phyloP scores from a whole-genome alignment of 1,284 basidiomycete genomes.

The Stygiomarasmius scandens region DNA sequence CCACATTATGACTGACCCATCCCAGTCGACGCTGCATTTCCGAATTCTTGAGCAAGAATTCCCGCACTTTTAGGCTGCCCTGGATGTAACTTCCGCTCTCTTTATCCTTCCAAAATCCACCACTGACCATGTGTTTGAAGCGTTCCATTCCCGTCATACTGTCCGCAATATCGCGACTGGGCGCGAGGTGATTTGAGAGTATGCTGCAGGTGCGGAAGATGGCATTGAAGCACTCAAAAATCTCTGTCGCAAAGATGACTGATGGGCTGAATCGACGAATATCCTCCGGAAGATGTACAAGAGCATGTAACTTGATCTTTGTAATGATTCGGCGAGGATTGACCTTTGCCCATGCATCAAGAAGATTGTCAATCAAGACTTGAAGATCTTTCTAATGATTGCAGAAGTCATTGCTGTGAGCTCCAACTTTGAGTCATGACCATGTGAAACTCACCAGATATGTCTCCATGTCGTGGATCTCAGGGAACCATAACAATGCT shows the following conservation, averaged over 20 bases:
- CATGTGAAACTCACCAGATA: conserved; percentile 26
- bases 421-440: background rate
- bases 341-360: conserved; percentile 29
- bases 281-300: conserved; percentile 35
- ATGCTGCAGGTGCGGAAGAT: conserved; percentile 37
- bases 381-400: conserved; percentile 20
- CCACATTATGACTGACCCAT: background rate
- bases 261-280: conserved; percentile 36
- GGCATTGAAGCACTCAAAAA: conserved; percentile 39
- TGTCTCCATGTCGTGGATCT: conserved; percentile 29
- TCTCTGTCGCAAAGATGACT: conserved; percentile 34
- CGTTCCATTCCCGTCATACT: conserved; percentile 29
- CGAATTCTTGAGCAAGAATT: conserved; percentile 14
- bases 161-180: conserved; percentile 39
- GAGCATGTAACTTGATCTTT: conserved; percentile 40
- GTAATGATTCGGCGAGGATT: conserved; percentile 34
- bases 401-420: too few species aligned
- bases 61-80: conserved; percentile 18
- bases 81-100: conserved; percentile 16
- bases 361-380: conserved; percentile 33
- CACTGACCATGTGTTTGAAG: conserved; percentile 32
- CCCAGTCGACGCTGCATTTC: conserved; percentile 13
- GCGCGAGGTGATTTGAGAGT: conserved; percentile 38
- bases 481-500: conserved; percentile 30
- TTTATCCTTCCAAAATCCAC: conserved; percentile 28